Conservation (phyloP, 495 filamentous ascomycete genomes). For the Penicillium canariense region DNA sequence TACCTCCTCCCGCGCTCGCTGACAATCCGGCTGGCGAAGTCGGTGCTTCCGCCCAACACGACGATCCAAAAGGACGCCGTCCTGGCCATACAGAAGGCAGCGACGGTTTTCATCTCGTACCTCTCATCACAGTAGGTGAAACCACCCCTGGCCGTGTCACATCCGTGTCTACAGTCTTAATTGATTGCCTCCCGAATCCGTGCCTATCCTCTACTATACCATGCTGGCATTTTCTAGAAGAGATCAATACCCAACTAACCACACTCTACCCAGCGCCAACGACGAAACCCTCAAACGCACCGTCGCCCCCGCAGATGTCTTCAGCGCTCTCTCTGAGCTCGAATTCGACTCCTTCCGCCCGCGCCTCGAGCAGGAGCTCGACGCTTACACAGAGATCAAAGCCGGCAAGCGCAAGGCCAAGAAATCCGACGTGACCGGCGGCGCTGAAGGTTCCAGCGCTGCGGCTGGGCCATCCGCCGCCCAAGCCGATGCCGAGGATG, state of each 20-base stretch:
- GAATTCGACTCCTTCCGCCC: slow-evolving; percentile 79
- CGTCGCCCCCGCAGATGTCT: slow-evolving; percentile 78
- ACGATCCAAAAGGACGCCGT: slow-evolving; percentile 93
- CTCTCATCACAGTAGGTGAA: slow-evolving; percentile 71
- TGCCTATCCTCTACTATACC: not conserved
- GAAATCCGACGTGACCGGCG: slow-evolving; percentile 44
- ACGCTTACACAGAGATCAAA: slow-evolving; percentile 59
- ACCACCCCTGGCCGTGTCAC: not conserved
- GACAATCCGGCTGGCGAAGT: slow-evolving; percentile 88
- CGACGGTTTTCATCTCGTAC: slow-evolving; percentile 92
- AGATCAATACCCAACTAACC: not conserved
- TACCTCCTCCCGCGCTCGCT: slow-evolving; percentile 91
- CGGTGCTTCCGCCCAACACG: slow-evolving; percentile 93
- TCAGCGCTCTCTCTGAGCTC: slow-evolving; percentile 75
- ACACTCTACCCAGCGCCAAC: slow-evolving; percentile 61
- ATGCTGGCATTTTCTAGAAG: not conserved
- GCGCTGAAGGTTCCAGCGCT: slow-evolving; percentile 22
- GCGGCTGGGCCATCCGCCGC: slow-evolving; percentile 33
- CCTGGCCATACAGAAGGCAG: slow-evolving; percentile 85
- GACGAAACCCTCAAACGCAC: slow-evolving; percentile 79
- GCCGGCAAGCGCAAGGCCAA: slow-evolving; percentile 64
- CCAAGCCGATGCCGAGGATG: slow-evolving; percentile 42
- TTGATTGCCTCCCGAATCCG: not conserved
- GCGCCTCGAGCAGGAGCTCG: slow-evolving; percentile 57
- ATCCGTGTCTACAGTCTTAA: not conserved